phyloP scores from a whole-genome alignment of 257 asterid genomes.

The Rauvolfia tetraphylla region DNA sequence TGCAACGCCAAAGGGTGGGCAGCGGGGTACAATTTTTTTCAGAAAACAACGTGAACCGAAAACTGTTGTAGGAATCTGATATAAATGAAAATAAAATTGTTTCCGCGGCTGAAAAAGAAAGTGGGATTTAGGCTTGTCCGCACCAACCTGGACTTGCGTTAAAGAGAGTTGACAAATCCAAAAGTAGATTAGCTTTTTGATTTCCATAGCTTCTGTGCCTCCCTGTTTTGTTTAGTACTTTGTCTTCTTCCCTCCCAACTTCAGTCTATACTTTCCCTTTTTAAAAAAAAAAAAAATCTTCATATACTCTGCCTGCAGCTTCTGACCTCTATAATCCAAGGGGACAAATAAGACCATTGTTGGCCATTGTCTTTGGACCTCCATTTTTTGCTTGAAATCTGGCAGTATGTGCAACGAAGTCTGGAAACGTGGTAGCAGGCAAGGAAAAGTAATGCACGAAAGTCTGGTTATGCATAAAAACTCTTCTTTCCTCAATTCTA shows the following conservation, averaged over 20 bases:
- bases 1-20: too few species aligned
- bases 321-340: not conserved
- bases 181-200: not conserved
- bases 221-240: not conserved
- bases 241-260: not conserved
- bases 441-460: not conserved
- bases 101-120: conserved; percentile 25
- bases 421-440: not conserved
- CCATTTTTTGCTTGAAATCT: not conserved
- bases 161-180: not conserved
- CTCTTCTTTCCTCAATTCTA: too few species aligned
- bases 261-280: not conserved
- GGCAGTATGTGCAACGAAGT: not conserved
- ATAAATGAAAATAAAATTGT: not conserved
- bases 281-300: not conserved
- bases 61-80: conserved; percentile 14
- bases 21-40: too few species aligned
- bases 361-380: not conserved
- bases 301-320: not conserved
- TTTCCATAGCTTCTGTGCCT: not conserved
- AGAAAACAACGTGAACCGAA: conserved; percentile 8
- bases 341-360: not conserved
- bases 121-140: conserved; percentile 40
- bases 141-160: conserved; percentile 27
- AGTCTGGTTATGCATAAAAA: not conserved